Conservation (phyloP, 2,329 filamentous ascomycete genomes). For the Monosporascus sp. region DNA sequence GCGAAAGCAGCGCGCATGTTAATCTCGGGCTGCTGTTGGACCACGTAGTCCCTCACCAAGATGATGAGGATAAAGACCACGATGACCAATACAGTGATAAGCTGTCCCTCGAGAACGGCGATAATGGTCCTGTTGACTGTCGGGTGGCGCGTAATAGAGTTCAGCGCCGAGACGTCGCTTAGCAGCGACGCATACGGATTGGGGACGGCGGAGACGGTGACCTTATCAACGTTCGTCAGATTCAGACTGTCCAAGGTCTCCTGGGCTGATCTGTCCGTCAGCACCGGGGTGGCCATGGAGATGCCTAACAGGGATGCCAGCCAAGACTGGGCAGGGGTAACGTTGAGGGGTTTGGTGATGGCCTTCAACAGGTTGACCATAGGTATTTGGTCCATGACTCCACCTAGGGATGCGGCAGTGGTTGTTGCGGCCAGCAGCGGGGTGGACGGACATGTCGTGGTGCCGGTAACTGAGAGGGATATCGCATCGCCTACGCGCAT, state of each 20-base stretch:
- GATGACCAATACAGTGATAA: slow-evolving; percentile 88
- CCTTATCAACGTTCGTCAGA: slow-evolving; percentile 13
- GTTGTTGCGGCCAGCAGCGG: slow-evolving; percentile 33
- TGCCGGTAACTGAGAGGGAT: slow-evolving; percentile 19
- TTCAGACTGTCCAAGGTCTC: slow-evolving; percentile 17
- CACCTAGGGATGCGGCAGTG: slow-evolving; percentile 30
- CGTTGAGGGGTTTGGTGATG: slow-evolving; percentile 26
- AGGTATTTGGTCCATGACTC: slow-evolving; percentile 30
- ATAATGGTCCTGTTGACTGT: slow-evolving; percentile 74
- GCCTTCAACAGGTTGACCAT: slow-evolving; percentile 21
- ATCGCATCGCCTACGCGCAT: slow-evolving; percentile 9
- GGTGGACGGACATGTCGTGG: slow-evolving; percentile 32
- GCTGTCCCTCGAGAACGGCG: slow-evolving; percentile 81
- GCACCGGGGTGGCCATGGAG: slow-evolving; percentile 1
- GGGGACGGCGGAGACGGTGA: slow-evolving; percentile 9
- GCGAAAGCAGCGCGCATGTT: slow-evolving; percentile 69
- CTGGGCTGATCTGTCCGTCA: slow-evolving; percentile 8
- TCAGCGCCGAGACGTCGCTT: slow-evolving; percentile 51
- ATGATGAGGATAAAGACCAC: slow-evolving; percentile 96
- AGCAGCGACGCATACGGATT: slow-evolving; percentile 40
- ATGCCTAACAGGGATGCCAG: slow-evolving; percentile 24
- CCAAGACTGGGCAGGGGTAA: slow-evolving; percentile 26
- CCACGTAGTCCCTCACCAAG: slow-evolving; percentile 92
- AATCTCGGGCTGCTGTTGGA: slow-evolving; percentile 92
- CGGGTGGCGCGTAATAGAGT: slow-evolving; percentile 61